These are phyloP conservation scores for Globisporangium viniferum DNA, from an alignment of 352 stramenopile species.

Conservation along the genomic window DNA sequence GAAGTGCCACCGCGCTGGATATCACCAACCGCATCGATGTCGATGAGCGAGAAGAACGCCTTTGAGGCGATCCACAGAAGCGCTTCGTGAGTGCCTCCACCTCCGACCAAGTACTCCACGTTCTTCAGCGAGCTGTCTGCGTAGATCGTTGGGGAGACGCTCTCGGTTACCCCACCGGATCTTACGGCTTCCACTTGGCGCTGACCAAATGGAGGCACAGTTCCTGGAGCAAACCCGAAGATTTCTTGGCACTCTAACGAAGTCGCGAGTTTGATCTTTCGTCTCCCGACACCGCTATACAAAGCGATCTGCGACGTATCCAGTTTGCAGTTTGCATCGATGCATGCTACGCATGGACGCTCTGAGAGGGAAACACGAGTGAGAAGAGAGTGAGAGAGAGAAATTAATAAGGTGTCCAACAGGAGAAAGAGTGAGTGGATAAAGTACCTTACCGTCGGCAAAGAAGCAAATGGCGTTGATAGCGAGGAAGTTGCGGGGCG, in stretches of 20 bases:
- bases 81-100: slow-evolving; percentile 38
- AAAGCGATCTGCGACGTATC: slow-evolving; percentile 54
- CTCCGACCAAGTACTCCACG: slow-evolving; percentile 40
- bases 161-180: not conserved
- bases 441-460: slow-evolving; percentile 37
- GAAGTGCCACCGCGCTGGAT: slow-evolving; percentile 35
- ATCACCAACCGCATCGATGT: slow-evolving; percentile 34
- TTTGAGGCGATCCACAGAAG: slow-evolving; percentile 39
- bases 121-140: slow-evolving; percentile 34
- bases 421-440: not conserved
- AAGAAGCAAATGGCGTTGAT: slow-evolving; percentile 82
- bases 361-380: slow-evolving; percentile 23
- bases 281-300: slow-evolving; percentile 47
- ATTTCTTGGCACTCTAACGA: slow-evolving; percentile 51
- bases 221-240: slow-evolving; percentile 66
- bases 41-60: slow-evolving; percentile 44
- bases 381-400: not conserved
- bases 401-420: too few relatives aligned
- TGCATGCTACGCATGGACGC: slow-evolving; percentile 48
- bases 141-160: slow-evolving; percentile 24
- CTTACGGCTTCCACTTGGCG: slow-evolving; percentile 7
- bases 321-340: slow-evolving; percentile 60
- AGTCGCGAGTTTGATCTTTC: slow-evolving; percentile 67
- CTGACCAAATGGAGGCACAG: slow-evolving; percentile 58
- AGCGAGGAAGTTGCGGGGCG: slow-evolving; percentile 34